Evolutionary conservation across 805 yeast species (phyloP), one percentile per base, ranked within the genome.

Genomic region (Candida endomychidarum): DNA sequence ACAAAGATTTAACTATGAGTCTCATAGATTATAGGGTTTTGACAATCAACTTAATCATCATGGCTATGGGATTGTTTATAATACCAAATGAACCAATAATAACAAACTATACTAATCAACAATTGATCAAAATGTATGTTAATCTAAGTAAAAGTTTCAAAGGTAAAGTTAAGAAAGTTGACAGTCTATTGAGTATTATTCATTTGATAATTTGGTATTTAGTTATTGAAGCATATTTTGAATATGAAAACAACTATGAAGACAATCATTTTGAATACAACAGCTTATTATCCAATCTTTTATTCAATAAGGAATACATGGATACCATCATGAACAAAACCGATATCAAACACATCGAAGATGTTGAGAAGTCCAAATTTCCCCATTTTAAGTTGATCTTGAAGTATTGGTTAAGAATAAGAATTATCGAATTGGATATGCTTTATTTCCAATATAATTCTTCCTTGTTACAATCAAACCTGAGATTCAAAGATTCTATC

Each of bases 191-290:
- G 3, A 65, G 58, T 43, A 43, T 57, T 2, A 25, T 57, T 2
- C 56, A 45, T 46, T 43, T 58, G 33, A 53, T 54, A 19, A 48
- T 50, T 22, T 61, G 62, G 58, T 61, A 54, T 43, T 55, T 60
- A 17, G 29, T 49, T 14, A 47, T 56, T 18, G 49, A 53, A 21
- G 47, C 41, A 25, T 58, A 48, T 41, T 57, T 54, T 38, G 37
- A 43, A 17, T 50, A 49, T 25, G 37, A 42, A 3, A 48, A 51
- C 33, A 40, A 41, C 45, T 39, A 53, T 19, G 44, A 50, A 20
- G 63, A 58, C 14, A 53, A 51, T 40, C 58, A 54, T 43, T 47
- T 57, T 40, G 67, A 61, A 36, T 61, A 49, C 42, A 60, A 57
- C 40, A 53, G 45, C 26, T 45, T 61, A 23, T 44, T 62, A 21